Evolutionary conservation across 1,284 basidiomycete genomes (phyloP).

Genomic region (Sanghuangporus weigelae): DNA sequence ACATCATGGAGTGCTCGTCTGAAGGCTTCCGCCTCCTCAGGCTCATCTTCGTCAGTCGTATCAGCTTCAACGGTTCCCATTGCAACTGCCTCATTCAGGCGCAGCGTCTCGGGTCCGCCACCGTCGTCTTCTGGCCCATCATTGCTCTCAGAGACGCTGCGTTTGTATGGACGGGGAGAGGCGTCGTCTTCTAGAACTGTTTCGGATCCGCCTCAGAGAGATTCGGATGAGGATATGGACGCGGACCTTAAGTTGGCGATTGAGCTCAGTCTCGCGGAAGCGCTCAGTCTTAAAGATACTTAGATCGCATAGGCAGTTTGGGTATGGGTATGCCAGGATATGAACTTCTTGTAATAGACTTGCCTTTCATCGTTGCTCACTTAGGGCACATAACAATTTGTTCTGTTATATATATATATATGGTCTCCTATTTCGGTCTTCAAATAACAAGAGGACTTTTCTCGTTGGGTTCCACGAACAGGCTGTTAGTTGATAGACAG

Average conservation of each 20-base stretch:
- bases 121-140: constrained; percentile 4
- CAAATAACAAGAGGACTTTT: too few relatives aligned
- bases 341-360: too few relatives aligned
- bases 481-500: too few relatives aligned
- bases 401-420: too few relatives aligned
- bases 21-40: neutral
- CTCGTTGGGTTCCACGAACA: too few relatives aligned
- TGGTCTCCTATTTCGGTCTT: too few relatives aligned
- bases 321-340: neutral
- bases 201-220: constrained; percentile 3
- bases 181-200: constrained; percentile 12
- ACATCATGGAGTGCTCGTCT: constrained; percentile 3
- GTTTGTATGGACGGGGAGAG: neutral
- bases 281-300: constrained; percentile 29
- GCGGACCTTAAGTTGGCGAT: constrained; percentile 49
- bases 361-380: too few relatives aligned
- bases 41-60: neutral
- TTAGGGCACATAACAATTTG: too few relatives aligned
- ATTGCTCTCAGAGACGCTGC: constrained; percentile 4
- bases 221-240: constrained; percentile 32
- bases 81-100: neutral
- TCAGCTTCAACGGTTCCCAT: neutral
- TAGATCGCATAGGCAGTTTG: neutral
- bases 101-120: neutral
- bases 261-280: constrained; percentile 53